A percentile compares a stretch with the other conserved stretches of the same genome.
phyloP scores from a whole-genome alignment of 2,329 filamentous ascomycete species.

The Aspergillus caelatus region DNA sequence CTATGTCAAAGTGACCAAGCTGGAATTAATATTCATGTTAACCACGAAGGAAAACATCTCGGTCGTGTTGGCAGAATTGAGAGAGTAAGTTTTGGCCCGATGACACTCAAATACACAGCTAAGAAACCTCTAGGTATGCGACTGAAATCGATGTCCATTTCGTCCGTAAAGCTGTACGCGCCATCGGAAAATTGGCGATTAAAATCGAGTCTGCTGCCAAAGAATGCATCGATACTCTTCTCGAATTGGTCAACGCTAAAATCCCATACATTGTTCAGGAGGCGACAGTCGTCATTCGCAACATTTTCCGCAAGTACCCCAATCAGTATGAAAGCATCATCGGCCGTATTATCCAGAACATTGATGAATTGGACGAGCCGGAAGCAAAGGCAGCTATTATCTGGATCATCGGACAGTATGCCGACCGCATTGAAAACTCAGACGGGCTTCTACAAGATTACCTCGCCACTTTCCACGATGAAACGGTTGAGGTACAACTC shows the following conservation, averaged over 20 bases:
- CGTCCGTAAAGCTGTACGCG: conserved; percentile 93
- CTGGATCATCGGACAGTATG: conserved; percentile 98
- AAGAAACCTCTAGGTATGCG: conserved; percentile 62
- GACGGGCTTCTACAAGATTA: conserved; percentile 95
- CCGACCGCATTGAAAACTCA: conserved; percentile 94
- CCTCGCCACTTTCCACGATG: conserved; percentile 88
- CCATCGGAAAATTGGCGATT: conserved; percentile 96
- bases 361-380: conserved; percentile 94
- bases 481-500: conserved; percentile 93
- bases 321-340: conserved; percentile 99
- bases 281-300: conserved; percentile 96
- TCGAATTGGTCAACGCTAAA: conserved; percentile 96
- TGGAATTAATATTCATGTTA: conserved; percentile 98
- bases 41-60: conserved; percentile 94
- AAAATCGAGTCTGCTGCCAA: conserved; percentile 95
- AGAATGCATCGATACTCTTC: conserved; percentile 86
- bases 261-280: conserved; percentile 99
- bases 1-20: conserved; percentile 98
- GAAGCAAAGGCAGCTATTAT: conserved; percentile 99
- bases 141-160: conserved; percentile 99
- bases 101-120: conserved; percentile 8
- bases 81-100: conserved; percentile 63
- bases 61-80: conserved; percentile 88
- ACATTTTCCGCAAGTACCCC: conserved; percentile 98
- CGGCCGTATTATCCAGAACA: conserved; percentile 88